phyloP scores from a whole-genome alignment of 495 filamentous ascomycete genomes.

The Alectoria sarmentosa region DNA sequence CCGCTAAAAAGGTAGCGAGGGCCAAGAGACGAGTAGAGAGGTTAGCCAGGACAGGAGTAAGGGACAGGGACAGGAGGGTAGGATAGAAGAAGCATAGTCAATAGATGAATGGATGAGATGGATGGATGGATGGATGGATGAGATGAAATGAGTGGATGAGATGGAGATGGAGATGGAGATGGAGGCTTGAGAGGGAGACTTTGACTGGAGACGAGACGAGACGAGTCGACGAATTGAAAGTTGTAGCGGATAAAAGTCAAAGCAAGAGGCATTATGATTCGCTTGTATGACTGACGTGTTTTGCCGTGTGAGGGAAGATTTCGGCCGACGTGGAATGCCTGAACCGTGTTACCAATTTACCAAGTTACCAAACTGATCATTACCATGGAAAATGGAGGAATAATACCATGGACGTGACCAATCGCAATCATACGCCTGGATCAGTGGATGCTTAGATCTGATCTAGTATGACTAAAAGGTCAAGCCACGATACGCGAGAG shows the following conservation, averaged over 20 bases:
- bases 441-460: not conserved
- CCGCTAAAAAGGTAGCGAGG: not conserved
- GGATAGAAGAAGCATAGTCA: not conserved
- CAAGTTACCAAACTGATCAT: too few species aligned
- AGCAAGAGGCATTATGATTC: not conserved
- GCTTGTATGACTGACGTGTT: slow-evolving; percentile 4
- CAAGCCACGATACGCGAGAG: slow-evolving; percentile 15
- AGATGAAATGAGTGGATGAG: too few species aligned
- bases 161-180: too few species aligned
- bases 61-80: not conserved
- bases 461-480: slow-evolving; percentile 6
- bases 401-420: too few species aligned
- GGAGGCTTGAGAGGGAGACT: too few species aligned
- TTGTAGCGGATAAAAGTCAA: slow-evolving; percentile 4
- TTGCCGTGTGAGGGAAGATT: not conserved
- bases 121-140: too few species aligned
- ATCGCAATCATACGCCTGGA: slow-evolving; percentile 5
- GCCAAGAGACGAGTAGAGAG: not conserved
- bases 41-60: not conserved
- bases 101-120: not conserved
- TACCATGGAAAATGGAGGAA: not conserved
- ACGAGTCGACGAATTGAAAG: too few species aligned
- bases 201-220: too few species aligned
- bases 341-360: too few species aligned
- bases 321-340: not conserved